Base-by-base conservation (phyloP, 805 yeast genomes). In the Metschnikowia baotianmanensis region DNA sequence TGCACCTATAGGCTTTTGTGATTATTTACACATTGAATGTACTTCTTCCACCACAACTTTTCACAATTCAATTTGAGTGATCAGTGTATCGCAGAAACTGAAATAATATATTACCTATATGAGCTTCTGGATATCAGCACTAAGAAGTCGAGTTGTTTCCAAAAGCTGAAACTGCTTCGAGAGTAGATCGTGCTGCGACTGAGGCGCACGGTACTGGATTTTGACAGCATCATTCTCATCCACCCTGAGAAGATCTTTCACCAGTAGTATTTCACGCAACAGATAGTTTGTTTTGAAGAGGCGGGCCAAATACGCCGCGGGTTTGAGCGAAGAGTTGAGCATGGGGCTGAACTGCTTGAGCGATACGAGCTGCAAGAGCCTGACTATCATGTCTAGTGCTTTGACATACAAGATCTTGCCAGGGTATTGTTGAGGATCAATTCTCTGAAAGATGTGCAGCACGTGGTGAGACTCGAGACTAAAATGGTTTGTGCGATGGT, bases 371-470 rank as follows among this genome's bases (percentile, higher is more conserved):
- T 51, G 47, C 4, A 45, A 18, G 9, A 51, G 39, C 11, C 51
- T 23, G 10, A 43, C 36, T 6, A 49, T 38, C 34, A 47, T 48
- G 18, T 45, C 50, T 9, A 51, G n/a, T 1, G 51, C 55, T 15
- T 27, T 31, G 8, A 51, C 43, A 24, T 38, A 51, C 6, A 42
- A 23, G 12, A 28, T 27, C 30, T 51, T 51, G 1, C 55, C 55
- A 7, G 53, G 51, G 17, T 26, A 37, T 32, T 34, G 46, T 15
- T 36, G 32, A 13, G 35, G 37, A 22, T 49, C 48, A 10, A 49
- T 49, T 8, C 48, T 32, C 21, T 32, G 22, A 15, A 36, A 32
- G 4, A 42, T 28, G 18, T 33, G 43, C 25, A 35, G 36, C 19
- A 43, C 38, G 24, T 46, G 50, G 19, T 42, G 43, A 15, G 36